Evolutionary conservation across 768 basidiomycete species (phyloP).

Genomic region (Chalciporus chontae): DNA sequence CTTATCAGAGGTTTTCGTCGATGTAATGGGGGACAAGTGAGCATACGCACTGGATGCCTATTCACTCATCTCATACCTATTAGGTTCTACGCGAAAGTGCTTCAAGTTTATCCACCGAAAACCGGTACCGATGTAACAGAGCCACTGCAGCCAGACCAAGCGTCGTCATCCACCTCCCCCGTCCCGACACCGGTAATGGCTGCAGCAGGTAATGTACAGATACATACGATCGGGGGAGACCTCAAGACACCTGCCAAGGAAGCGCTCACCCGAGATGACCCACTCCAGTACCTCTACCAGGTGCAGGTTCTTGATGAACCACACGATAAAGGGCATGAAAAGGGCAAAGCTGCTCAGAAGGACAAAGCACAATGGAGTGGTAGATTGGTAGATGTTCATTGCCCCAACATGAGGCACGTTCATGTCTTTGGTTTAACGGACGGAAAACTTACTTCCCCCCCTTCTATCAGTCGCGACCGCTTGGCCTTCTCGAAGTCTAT

Average conservation of each 20-base stretch:
- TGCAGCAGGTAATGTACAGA: conserved; percentile 45
- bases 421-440: conserved; percentile 1
- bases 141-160: conserved; percentile 26
- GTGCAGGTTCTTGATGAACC: conserved; percentile 81
- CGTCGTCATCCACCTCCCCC: conserved; percentile 46
- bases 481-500: conserved; percentile 96
- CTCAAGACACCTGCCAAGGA: conserved; percentile 73
- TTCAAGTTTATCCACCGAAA: conserved; percentile 72
- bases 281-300: conserved; percentile 81
- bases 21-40: conserved; percentile 83
- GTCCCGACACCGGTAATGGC: conserved; percentile 40
- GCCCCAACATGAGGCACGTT: conserved; percentile 72
- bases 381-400: conserved; percentile 80
- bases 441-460: conserved; percentile 1
- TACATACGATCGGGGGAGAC: conserved; percentile 75
- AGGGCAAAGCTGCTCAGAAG: conserved; percentile 52
- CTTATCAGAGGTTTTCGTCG: conserved; percentile 76
- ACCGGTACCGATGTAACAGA: conserved; percentile 40
- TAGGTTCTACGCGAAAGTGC: conserved; percentile 81
- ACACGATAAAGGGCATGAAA: conserved; percentile 63
- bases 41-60: conserved; percentile 18
- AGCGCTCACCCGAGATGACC: conserved; percentile 69
- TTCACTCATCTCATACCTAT: conserved; percentile 14
- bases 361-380: conserved; percentile 66
- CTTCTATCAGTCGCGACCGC: conserved; percentile 75